A percentile compares a stretch with the other conserved stretches of the same genome.
Conservation (phyloP, 495 filamentous ascomycete species). For the Talaromyces proteolyticus region DNA sequence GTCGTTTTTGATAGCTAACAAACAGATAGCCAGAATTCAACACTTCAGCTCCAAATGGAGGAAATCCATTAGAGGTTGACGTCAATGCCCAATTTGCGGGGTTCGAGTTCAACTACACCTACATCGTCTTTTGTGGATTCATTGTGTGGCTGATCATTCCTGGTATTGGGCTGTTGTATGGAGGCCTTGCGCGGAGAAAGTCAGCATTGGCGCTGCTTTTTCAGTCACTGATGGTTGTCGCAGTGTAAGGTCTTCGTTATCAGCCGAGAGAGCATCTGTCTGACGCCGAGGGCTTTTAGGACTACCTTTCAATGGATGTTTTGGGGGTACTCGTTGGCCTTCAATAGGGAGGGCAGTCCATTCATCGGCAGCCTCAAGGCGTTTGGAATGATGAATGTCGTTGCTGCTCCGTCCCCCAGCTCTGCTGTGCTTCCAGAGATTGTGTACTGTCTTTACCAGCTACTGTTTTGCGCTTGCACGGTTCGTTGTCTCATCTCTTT, state of each 20-base stretch:
- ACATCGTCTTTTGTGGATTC: conserved; percentile 43
- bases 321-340: conserved; percentile 53
- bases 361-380: conserved; percentile 50
- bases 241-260: conserved; percentile 21
- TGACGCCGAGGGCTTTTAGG: neutral
- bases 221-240: conserved; percentile 48
- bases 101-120: conserved; percentile 45
- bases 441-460: conserved; percentile 52
- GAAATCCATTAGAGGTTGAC: conserved; percentile 37
- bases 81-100: conserved; percentile 47
- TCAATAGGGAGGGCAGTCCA: conserved; percentile 40
- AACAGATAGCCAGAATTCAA: conserved; percentile 31
- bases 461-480: conserved; percentile 52
- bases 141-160: conserved; percentile 57
- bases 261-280: neutral
- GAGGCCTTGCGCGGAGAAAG: conserved; percentile 52
- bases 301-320: conserved; percentile 53
- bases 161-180: conserved; percentile 53
- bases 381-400: conserved; percentile 48
- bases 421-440: conserved; percentile 47
- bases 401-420: conserved; percentile 43
- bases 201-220: conserved; percentile 51
- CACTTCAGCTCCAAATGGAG: conserved; percentile 36
- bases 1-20: neutral
- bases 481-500: conserved; percentile 29